Percentiles rank a stretch among this genome's conserved stretches.
Evolutionary conservation across 2,329 filamentous ascomycete genomes (phyloP).

Genomic region (Sclerotinia glacialis): DNA sequence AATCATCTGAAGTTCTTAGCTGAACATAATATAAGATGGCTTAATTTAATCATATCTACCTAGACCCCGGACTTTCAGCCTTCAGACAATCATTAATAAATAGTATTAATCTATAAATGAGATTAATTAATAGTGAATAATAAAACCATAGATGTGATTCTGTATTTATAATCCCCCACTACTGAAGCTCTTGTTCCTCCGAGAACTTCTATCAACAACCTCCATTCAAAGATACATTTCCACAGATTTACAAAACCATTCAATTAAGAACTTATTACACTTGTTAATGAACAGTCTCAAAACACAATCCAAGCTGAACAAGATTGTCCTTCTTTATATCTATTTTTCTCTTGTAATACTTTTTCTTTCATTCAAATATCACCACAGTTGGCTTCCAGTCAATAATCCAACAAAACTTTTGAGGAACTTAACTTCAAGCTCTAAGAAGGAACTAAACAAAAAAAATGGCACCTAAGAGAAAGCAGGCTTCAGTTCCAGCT

Average conservation of each 20-base stretch:
- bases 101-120: too few relatives aligned
- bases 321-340: neutral
- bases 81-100: accelerated
- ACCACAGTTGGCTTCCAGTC: too few relatives aligned
- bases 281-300: neutral
- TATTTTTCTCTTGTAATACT: neutral
- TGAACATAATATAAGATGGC: neutral
- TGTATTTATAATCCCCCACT: neutral
- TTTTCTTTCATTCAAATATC: neutral
- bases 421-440: neutral
- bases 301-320: neutral
- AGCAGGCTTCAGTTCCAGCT: neutral
- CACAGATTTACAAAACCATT: neutral
- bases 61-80: neutral
- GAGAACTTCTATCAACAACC: neutral
- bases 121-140: neutral
- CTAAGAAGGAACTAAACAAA: neutral
- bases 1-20: neutral
- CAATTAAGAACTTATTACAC: too few relatives aligned
- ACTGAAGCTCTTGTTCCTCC: too few relatives aligned
- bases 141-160: neutral
- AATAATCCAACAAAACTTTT: neutral
- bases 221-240: neutral
- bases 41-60: too few relatives aligned
- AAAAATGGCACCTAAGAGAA: neutral